These are phyloP conservation scores for Yarrowia keelungensis DNA, from an alignment of 805 yeast genomes.

Conservation along the genomic window DNA sequence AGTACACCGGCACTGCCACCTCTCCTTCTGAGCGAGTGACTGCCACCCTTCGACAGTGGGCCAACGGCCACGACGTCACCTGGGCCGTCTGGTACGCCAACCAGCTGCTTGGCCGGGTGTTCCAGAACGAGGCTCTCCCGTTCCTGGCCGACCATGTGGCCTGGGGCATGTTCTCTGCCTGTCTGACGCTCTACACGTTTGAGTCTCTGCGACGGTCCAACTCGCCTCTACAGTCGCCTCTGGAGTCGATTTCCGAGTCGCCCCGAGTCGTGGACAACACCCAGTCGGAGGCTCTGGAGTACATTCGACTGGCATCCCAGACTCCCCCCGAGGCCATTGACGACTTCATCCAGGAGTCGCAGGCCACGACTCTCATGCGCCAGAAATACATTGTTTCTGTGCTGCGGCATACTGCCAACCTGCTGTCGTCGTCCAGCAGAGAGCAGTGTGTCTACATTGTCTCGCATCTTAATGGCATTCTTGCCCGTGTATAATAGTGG, in stretches of 20 bases:
- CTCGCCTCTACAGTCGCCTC: slow-evolving; percentile 14
- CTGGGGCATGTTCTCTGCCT: slow-evolving; percentile 47
- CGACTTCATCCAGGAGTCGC: slow-evolving; percentile 21
- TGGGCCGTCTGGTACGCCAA: slow-evolving; percentile 48
- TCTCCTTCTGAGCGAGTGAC: slow-evolving; percentile 37
- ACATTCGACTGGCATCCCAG: slow-evolving; percentile 33
- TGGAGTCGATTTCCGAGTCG: slow-evolving; percentile 35
- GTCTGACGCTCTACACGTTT: slow-evolving; percentile 47
- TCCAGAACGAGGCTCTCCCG: slow-evolving; percentile 43
- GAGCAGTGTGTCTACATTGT: slow-evolving; percentile 32
- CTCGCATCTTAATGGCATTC: slow-evolving; percentile 25
- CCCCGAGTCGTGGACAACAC: background rate
- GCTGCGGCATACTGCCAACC: slow-evolving; percentile 21
- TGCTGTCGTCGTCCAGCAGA: slow-evolving; percentile 18
- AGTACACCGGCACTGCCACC: slow-evolving; percentile 43
- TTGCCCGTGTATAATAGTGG: slow-evolving; percentile 21
- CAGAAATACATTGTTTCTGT: slow-evolving; percentile 16
- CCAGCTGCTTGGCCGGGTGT: slow-evolving; percentile 45
- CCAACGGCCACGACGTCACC: slow-evolving; percentile 45
- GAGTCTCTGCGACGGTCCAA: slow-evolving; percentile 40
- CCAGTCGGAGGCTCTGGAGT: slow-evolving; percentile 28
- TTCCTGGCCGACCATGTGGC: slow-evolving; percentile 47
- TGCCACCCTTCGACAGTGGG: slow-evolving; percentile 45
- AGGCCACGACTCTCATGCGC: background rate
- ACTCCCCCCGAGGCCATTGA: slow-evolving; percentile 28